Evolutionary conservation across 208 protist species (phyloP), one percentile per base, ranked within the genome.

Genomic region (Herpetomonas samuelpessoai): DNA sequence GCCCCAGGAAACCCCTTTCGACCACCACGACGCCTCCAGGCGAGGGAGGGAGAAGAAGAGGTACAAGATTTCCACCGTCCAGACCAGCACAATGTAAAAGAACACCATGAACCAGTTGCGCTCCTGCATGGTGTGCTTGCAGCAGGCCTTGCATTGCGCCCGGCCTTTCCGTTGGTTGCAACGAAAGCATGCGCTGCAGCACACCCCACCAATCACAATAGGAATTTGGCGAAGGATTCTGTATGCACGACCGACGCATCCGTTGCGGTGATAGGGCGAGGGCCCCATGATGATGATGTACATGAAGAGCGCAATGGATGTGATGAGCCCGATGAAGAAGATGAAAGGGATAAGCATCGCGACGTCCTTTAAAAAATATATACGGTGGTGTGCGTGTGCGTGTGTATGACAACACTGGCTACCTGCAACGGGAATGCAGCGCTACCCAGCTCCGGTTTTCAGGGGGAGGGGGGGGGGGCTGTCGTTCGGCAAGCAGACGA

Each of bases 211-310:
- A 27, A 71, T 58, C 31, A 71, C 47, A 9, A 57, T 29, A 1
- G 85, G 87, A 21, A 75, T 51, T 0, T 29, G 26, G 26, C 57
- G 64, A 16, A 94, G 19, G 18, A 57, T 48, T 18, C 59, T 41
- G 60, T 96, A 73, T 22, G 83, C 24, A 28, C 62, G 69, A 28
- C 93, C 93, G 22, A 97, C 68, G 57, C 76, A 62, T 31, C 93
- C 89, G 59, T 95, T 76, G 30, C 86, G 84, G 68, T 97, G 89
- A 57, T 86, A 96, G 44, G 79, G 78, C 0, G 88, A 91, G 2
- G 84, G 85, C 2, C 92, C 92, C 86, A 95, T 94, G 46, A 96
- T 93, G 25, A 90, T 70, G 41, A 96, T 74, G 68, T 96, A 97
- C 80, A 94, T 86, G 54, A 89, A 74, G 16, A 46, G n/a, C 1